Base-by-base conservation (phyloP, 2,329 filamentous ascomycete species). In the Neoascochyta sp. region DNA sequence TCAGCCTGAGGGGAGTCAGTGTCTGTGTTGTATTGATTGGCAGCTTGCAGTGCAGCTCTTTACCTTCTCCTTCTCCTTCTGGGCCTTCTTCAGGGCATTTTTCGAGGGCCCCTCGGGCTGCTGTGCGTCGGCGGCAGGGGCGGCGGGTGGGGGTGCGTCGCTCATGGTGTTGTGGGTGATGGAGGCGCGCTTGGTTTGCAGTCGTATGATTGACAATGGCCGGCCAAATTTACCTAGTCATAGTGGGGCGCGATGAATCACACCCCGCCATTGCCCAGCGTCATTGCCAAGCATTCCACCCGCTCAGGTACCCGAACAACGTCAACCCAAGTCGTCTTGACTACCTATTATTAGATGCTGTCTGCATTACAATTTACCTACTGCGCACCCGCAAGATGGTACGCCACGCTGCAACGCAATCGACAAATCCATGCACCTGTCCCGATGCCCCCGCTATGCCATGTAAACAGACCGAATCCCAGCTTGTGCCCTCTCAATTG, bases 61-160 rank as follows among this genome's bases (percentile, higher is more conserved):
- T 25, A 54, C 61, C 59, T 64, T 65, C 39, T 64, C 62, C 33
- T 60, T 62, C 37, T 64, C 62, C 45, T 65, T 65, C 49, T 60
- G 57, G 7, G 54, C 52, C 51, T 65, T 65, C 51, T 65, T 65
- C 48, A 65, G 29, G 21, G 62, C 62, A 28, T 63, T 65, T 45
- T 65, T 65, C 27, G 62, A 64, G 8, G 57, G 60, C 20, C 42
- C 32, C 31, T 57, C 47, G 12, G 39, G 36, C 33, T 48, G 45
- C 12, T 39, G 35, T 23, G 40, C 33, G 21, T 52, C 49, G 24
- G 36, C 38, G 14, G 51, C 35, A 37, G 43, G 45, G 24, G 47
- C 36, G 18, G 51, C 40, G 26, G 49, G 38, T 27, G 56, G 46
- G 27, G 50, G 38, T 29, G 51, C 44, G 42, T 62, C 56, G 38